A percentile compares a stretch with the other conserved stretches of the same genome.
Evolutionary conservation across 2,329 filamentous ascomycete species (phyloP).

Genomic region (Dactylellina drechsleri): DNA sequence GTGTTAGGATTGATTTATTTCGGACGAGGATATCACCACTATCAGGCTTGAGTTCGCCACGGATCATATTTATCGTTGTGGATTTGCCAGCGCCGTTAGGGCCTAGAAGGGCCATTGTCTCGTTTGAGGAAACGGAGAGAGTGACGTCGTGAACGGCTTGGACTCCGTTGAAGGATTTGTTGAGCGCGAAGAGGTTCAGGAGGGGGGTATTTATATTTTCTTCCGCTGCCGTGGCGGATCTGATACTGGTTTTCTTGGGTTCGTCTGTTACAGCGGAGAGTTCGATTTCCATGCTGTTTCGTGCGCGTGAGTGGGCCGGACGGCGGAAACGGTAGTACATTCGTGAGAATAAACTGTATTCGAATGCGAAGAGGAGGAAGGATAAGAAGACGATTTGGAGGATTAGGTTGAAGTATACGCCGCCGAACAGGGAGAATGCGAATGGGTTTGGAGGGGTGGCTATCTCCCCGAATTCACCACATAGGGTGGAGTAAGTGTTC

Average conservation of each 20-base stretch:
- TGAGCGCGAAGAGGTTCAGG: constrained; percentile 75
- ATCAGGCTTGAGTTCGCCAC: constrained; percentile 83
- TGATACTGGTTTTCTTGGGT: neutral
- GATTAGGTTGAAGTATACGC: constrained; percentile 83
- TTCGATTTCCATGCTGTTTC: constrained; percentile 63
- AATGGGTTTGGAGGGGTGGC: constrained; percentile 72
- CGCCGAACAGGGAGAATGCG: constrained; percentile 73
- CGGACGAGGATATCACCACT: constrained; percentile 76
- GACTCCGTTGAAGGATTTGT: constrained; percentile 80
- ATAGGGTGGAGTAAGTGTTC: constrained; percentile 85
- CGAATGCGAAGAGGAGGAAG: constrained; percentile 78
- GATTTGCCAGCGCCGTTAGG: constrained; percentile 95
- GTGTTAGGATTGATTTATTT: constrained; percentile 48
- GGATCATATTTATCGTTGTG: constrained; percentile 86
- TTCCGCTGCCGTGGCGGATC: neutral
- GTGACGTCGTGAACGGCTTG: constrained; percentile 86
- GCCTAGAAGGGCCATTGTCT: constrained; percentile 88
- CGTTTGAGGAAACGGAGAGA: constrained; percentile 80
- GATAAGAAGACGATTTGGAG: constrained; percentile 79
- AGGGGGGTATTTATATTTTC: constrained; percentile 70
- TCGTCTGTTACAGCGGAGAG: neutral
- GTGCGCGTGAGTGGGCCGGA: constrained; percentile 62
- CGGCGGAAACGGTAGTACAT: constrained; percentile 56
- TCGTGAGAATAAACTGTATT: constrained; percentile 71
- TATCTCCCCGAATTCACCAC: constrained; percentile 71